phyloP scores from a whole-genome alignment of 2,329 filamentous ascomycete genomes.

The Plenodomus biglobosus region DNA sequence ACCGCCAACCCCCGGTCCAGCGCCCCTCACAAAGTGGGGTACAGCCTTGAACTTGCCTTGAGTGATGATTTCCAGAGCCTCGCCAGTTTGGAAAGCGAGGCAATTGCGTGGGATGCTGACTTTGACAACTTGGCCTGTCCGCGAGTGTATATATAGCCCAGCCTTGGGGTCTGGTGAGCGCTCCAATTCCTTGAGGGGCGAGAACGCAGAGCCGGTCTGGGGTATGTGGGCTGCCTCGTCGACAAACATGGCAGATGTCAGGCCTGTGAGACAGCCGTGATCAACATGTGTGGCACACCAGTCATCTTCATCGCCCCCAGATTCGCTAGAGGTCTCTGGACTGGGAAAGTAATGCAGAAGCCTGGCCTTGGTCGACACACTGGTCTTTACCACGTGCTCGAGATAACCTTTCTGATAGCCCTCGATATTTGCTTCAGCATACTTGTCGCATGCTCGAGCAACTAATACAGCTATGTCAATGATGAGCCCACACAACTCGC shows the following conservation, averaged over 20 bases:
- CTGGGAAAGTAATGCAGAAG: constrained; percentile 88
- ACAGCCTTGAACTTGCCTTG: constrained; percentile 90
- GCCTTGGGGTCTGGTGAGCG: constrained; percentile 78
- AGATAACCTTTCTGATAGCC: constrained; percentile 78
- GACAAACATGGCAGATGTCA: constrained; percentile 95
- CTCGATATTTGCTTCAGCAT: constrained; percentile 75
- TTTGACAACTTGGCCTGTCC: constrained; percentile 79
- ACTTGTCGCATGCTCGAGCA: constrained; percentile 84
- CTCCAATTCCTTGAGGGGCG: constrained; percentile 68
- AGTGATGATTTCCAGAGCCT: constrained; percentile 88
- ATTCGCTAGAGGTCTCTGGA: constrained; percentile 21
- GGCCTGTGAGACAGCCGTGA: constrained; percentile 88
- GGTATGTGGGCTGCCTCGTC: constrained; percentile 64
- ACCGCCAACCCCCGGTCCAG: constrained; percentile 56
- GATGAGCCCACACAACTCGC: constrained; percentile 76
- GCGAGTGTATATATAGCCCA: constrained; percentile 91
- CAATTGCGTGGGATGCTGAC: constrained; percentile 89
- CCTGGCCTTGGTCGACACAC: constrained; percentile 85
- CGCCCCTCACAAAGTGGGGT: constrained; percentile 89
- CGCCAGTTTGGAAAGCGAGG: constrained; percentile 94
- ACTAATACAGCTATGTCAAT: constrained; percentile 90
- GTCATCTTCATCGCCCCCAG: constrained; percentile 67
- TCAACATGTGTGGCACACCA: constrained; percentile 94
- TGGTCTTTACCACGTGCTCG: constrained; percentile 81
- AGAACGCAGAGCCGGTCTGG: constrained; percentile 34